These are phyloP conservation scores for Eimeria necatrix DNA, from an alignment of 169 alveolate genomes.

Conservation along the genomic window DNA sequence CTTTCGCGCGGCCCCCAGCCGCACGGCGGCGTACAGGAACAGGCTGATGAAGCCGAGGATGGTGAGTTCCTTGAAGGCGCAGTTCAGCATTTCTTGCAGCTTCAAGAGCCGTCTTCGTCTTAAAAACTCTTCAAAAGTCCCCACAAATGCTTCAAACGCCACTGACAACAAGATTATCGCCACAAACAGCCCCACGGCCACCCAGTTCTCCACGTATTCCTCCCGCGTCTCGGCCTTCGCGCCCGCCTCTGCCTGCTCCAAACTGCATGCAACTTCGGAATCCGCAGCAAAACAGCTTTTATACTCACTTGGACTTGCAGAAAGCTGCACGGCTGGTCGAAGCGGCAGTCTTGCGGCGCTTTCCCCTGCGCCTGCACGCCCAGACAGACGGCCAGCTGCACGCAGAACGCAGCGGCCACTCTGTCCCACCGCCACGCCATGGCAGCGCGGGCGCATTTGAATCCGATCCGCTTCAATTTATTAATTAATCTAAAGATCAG, in stretches of 20 bases:
- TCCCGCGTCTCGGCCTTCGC: constrained; percentile 12
- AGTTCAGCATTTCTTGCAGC: constrained; percentile 55
- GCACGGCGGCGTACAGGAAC: constrained; percentile 44
- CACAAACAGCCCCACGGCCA: constrained; percentile 40
- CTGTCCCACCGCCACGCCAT: constrained; percentile 39
- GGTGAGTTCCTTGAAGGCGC: constrained; percentile 79
- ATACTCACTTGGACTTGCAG: not conserved
- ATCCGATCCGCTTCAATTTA: not conserved
- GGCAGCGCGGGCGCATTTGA: not conserved
- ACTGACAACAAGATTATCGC: constrained; percentile 51
- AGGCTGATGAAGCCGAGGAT: constrained; percentile 80
- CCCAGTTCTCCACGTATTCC: constrained; percentile 73
- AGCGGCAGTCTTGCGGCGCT: not conserved
- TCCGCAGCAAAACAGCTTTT: not conserved
- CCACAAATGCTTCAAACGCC: constrained; percentile 56
- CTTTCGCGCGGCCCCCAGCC: constrained; percentile 57
- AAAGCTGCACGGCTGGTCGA: not conserved
- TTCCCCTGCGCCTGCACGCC: constrained; percentile 10
- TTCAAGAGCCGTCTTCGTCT: constrained; percentile 8
- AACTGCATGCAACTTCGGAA: not conserved
- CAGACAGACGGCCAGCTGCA: constrained; percentile 2
- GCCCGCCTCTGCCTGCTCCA: not conserved
- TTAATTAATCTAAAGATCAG: no score
- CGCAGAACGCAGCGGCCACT: not conserved
- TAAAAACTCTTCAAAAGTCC: constrained; percentile 29